Percentiles rank a stretch among this genome's conserved stretches.
These are phyloP conservation scores for Lophiotrema nucula DNA, from an alignment of 495 filamentous ascomycete species.

Conservation along the genomic window DNA sequence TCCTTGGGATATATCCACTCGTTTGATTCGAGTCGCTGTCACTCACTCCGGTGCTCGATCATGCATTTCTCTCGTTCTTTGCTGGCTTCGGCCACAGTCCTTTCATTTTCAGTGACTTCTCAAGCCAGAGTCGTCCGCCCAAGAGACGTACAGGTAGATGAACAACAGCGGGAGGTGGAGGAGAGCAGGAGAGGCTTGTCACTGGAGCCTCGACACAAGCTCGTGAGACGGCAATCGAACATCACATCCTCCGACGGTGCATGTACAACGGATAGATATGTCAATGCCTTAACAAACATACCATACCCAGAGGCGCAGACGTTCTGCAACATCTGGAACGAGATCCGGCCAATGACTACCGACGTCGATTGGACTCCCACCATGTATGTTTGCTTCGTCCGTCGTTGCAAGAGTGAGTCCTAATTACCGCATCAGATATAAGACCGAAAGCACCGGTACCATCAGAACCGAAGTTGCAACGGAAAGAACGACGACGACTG, in stretches of 20 bases:
- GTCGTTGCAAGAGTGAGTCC: background rate
- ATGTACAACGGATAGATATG: background rate
- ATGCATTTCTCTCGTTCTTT: slow-evolving; percentile 29
- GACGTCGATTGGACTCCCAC: slow-evolving; percentile 29
- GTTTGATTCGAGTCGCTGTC: slow-evolving; percentile 21
- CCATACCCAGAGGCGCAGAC: background rate
- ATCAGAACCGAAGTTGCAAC: background rate
- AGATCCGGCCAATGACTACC: slow-evolving; percentile 19
- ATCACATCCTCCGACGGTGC: background rate
- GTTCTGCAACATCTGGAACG: slow-evolving; percentile 21
- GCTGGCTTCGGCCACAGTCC: slow-evolving; percentile 19
- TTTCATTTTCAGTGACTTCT: slow-evolving; percentile 10
- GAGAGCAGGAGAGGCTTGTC: background rate
- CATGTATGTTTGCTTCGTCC: slow-evolving; percentile 18
- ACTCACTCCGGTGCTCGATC: slow-evolving; percentile 27
- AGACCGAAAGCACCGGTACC: background rate
- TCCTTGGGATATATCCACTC: slow-evolving; percentile 4
- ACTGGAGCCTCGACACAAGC: background rate
- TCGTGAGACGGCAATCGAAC: slow-evolving; percentile 11
- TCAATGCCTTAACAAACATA: background rate
- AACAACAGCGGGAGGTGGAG: background rate
- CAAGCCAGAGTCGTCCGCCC: slow-evolving; percentile 8
- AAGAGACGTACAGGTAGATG: background rate
- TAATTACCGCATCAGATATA: background rate
- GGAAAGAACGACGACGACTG: slow-evolving; percentile 4